Evolutionary conservation across 345 rosid genomes (phyloP), one percentile per base, ranked within the genome.

Genomic region (Noccaea bulbosa): DNA sequence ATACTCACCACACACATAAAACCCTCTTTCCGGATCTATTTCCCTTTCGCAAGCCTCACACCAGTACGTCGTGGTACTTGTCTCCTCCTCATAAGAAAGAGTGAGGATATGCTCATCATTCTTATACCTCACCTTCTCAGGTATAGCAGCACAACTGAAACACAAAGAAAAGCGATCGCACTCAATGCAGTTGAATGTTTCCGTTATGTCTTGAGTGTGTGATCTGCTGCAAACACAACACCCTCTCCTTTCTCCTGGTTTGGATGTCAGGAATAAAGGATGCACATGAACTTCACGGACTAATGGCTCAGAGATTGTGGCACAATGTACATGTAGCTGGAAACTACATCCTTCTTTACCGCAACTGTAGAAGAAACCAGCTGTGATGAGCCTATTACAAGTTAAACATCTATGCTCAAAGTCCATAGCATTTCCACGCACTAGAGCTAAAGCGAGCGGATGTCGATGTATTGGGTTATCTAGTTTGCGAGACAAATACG

Each of bases 271-370:
- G 61, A 8, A 55, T 15, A 55, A 16, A 55, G 43, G 11, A 55
- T 55, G 61, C 0, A 4, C 5, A 34, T 55, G 61, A 55, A 12
- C 34, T 34, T 2, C 17, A 3, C 15, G 43, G 27, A 14, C 4
- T 55, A 55, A 35, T 55, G 61, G 61, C 43, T 55, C 61, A 2
- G 43, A 34, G 5, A 55, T 8, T 8, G 27, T 55, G n/a, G 44
- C 61, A n/a, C 61, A 56, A 1, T 56, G 24, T 6, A 59, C 35
- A 12, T 57, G 33, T 57, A 57, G 15, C 14, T 8, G 5, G 7
- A 57, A 57, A 11, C 1, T 0, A 20, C 24, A 38, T 3, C 0
- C 12, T 39, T 10, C 12, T 39, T 39, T 10, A 39, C 43, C n/a
- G 11, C 43, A 39, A 5, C 10, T 5, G 3, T 39, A 39, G 4